Percentiles rank a stretch among this genome's conserved stretches.
These are phyloP conservation scores for Penicillium simplicissimum DNA, from an alignment of 495 filamentous ascomycete species.

Conservation along the genomic window DNA sequence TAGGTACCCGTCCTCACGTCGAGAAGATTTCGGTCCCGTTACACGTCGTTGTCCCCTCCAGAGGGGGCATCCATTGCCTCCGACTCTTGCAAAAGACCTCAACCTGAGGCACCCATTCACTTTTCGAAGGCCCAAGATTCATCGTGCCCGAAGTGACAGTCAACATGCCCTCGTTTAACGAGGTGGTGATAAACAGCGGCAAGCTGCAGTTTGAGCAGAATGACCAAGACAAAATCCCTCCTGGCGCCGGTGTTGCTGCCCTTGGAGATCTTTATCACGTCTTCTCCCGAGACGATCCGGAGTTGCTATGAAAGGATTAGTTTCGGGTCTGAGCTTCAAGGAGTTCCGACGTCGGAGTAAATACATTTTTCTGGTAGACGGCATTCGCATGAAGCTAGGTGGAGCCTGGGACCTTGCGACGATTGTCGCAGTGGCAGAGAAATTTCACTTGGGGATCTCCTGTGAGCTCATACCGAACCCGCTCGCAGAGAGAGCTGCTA, in stretches of 20 bases:
- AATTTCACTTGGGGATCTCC: neutral
- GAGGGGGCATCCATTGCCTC: neutral
- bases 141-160: neutral
- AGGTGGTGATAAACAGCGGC: neutral
- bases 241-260: neutral
- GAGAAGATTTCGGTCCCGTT: neutral
- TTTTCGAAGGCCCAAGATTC: neutral
- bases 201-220: neutral
- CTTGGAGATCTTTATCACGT: neutral
- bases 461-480: neutral
- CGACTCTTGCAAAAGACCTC: neutral
- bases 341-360: neutral
- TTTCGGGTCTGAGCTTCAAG: neutral
- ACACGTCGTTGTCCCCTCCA: neutral
- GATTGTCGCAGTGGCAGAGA: neutral
- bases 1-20: neutral
- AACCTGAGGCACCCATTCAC: neutral
- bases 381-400: conserved; percentile 2
- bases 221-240: neutral
- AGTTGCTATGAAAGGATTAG: neutral
- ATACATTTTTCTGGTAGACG: neutral
- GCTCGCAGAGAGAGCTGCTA: neutral
- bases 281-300: neutral
- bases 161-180: neutral
- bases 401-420: neutral